Evolutionary conservation across 441 rosid genomes (phyloP), one percentile per base, ranked within the genome.

Genomic region (Cnidoscolus chayamansa): DNA sequence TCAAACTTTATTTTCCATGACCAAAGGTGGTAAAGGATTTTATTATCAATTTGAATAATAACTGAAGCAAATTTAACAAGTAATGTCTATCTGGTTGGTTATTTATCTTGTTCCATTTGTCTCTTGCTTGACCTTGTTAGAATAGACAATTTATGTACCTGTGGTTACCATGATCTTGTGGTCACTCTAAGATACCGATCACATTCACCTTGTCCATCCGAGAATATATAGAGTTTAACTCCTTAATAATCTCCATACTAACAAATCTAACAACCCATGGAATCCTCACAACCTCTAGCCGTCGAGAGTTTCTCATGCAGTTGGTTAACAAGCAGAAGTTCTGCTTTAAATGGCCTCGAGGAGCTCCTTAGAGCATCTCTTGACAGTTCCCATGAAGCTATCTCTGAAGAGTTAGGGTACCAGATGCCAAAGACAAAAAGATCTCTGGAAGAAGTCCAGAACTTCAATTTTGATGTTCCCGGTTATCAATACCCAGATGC

Each of bases 381-480:
- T 55, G 67, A 67, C 30, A 47, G 58, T 60, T 74, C 12, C 20
- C 2, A 35, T 55, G 80, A 69, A 68, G 70, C 75, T 48, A 56
- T n/a, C 50, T 49, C 31, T 1, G 45, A 45, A 40, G 74, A 55
- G 60, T 61, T 62, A 60, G 78, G 61, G 25, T 31, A 49, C 66
- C 67, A 58, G 68, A 72, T 31, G 20, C 60, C 2, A 5, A 63
- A 32, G 12, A 58, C 72, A 40, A 72, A 16, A 25, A 65, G 65
- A 59, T 74, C 54, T 55, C 59, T 16, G 25, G 45, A 59, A 67
- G 80, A 80, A 66, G 25, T 74, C 65, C 82, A 81, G 37, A 78
- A 72, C 70, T 88, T 85, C 67, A 68, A 81, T 47, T 88, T 88
- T 48, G 81, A 85, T 78, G 74, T 85, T 76, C 80, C 87, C 20